phyloP scores from a whole-genome alignment of 2,329 filamentous ascomycete species.

The Zymoseptoria tritici region DNA sequence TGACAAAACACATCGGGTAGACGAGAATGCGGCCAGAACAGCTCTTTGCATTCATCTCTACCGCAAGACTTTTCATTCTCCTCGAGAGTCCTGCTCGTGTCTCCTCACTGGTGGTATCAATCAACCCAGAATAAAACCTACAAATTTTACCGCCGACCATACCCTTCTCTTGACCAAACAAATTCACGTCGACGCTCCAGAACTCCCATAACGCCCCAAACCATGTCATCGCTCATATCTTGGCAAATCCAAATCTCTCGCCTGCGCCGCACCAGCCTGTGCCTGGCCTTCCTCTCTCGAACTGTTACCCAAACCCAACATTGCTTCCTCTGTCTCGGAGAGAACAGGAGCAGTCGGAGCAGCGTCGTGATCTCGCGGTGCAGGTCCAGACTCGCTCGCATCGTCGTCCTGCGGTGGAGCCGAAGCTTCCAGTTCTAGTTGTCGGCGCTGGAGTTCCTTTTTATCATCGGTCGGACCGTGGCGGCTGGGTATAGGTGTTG shows the following conservation, averaged over 20 bases:
- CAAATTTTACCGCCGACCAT: background rate
- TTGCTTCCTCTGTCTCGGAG: background rate
- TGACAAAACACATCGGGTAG: no score
- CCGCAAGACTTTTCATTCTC: no score
- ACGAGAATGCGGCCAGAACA: no score
- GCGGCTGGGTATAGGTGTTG: background rate
- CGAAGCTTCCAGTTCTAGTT: conserved; percentile 36
- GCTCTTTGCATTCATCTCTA: no score
- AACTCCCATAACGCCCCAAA: background rate
- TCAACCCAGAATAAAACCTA: background rate
- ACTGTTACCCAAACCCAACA: background rate
- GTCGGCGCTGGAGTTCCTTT: conserved; percentile 58
- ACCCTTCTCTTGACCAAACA: background rate
- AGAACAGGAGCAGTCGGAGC: conserved; percentile 7
- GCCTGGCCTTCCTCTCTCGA: background rate
- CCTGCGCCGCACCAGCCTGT: no score
- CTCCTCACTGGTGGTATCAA: no score
- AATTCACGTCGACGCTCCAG: background rate
- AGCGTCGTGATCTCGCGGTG: conserved; percentile 2
- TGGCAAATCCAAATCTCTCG: background rate
- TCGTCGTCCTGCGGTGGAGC: conserved; percentile 27
- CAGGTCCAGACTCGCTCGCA: conserved; percentile 1
- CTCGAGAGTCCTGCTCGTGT: no score
- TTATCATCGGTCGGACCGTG: conserved; percentile 58
- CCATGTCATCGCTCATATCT: background rate